These are phyloP conservation scores for Chenopodium berlandieri DNA, from an alignment of 148 eudicot species.

Conservation along the genomic window DNA sequence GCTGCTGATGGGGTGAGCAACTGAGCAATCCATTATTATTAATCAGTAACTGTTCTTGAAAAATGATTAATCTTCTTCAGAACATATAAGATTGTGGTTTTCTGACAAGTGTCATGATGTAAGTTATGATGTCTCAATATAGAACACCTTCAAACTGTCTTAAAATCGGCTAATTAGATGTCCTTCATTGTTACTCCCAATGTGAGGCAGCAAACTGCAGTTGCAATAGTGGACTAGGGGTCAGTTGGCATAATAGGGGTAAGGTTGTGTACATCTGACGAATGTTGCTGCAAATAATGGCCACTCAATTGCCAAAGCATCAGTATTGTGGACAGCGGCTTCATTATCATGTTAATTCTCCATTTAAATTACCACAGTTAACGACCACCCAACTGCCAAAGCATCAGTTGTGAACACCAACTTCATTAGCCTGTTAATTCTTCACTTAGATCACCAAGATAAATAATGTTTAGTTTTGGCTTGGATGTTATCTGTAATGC, in stretches of 20 bases:
- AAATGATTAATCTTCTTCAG: background rate
- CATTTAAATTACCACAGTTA: background rate
- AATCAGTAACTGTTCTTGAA: background rate
- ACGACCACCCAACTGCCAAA: background rate
- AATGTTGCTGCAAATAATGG: background rate
- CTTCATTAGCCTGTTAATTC: background rate
- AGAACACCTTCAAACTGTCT: background rate
- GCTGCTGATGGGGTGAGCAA: slow-evolving; percentile 82
- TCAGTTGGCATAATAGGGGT: background rate
- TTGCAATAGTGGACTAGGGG: background rate
- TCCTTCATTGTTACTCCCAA: background rate
- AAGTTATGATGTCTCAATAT: background rate
- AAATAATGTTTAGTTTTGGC: background rate
- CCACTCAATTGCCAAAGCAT: background rate
- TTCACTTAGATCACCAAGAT: background rate
- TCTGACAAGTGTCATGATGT: background rate
- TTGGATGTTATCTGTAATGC: background rate
- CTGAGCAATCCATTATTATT: slow-evolving; percentile 25
- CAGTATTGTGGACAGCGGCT: background rate
- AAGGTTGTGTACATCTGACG: background rate
- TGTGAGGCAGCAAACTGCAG: background rate
- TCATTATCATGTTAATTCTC: background rate
- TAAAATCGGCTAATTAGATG: background rate
- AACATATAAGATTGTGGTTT: background rate
- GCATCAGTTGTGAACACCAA: background rate